Conservation (phyloP, 345 rosid genomes). For the Citrus unshiu region DNA sequence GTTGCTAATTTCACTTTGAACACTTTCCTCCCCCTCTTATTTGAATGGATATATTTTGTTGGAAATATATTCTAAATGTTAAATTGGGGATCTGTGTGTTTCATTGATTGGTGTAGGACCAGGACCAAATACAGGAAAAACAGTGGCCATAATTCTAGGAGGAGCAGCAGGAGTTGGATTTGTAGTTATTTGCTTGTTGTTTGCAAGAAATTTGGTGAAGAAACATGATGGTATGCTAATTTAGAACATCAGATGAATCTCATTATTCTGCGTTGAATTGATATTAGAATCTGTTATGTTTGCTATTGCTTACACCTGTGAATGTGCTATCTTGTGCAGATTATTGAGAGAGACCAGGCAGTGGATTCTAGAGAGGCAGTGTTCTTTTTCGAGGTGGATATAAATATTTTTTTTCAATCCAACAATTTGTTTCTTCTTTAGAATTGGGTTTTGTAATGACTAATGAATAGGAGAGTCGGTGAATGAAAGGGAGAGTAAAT, state of each 20-base stretch:
- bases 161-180: conserved; percentile 93
- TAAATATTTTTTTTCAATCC: conserved; percentile 11
- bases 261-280: neutral
- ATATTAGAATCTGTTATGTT: neutral
- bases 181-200: conserved; percentile 75
- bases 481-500: conserved; percentile 20
- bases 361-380: conserved; percentile 4
- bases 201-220: conserved; percentile 73
- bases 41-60: neutral
- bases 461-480: conserved; percentile 1
- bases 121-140: conserved; percentile 74
- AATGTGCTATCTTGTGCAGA: conserved; percentile 16
- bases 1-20: neutral
- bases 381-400: conserved; percentile 18
- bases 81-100: neutral
- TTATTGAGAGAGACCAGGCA: conserved; percentile 6
- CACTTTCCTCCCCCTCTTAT: neutral
- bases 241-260: neutral
- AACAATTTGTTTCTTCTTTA: conserved; percentile 11
- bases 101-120: conserved; percentile 35
- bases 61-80: neutral
- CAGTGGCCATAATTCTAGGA: conserved; percentile 97
- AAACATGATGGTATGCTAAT: conserved; percentile 65
- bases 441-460: conserved; percentile 11
- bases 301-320: neutral